Percentiles rank a stretch among this genome's conserved stretches.
Evolutionary conservation across 164 flowering plant genomes (phyloP).

Genomic region (Cinnamomum chago): DNA sequence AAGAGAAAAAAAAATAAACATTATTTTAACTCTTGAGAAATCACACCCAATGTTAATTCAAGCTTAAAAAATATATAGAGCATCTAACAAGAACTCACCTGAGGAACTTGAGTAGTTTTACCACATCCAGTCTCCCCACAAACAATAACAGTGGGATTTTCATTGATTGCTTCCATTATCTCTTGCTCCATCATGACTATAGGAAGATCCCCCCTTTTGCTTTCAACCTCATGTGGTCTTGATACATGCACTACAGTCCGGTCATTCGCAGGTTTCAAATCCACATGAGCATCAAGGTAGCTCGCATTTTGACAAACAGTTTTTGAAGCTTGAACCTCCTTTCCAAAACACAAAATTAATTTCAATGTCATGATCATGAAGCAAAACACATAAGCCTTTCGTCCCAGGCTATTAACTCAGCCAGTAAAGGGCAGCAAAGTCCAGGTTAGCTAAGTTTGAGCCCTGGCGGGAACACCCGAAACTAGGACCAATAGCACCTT

Average conservation of each 20-base stretch:
- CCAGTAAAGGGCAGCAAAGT: too few species aligned
- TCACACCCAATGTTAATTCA: neutral
- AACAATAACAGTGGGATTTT: conserved; percentile 56
- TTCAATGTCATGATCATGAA: neutral
- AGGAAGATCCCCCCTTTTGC: conserved; percentile 70
- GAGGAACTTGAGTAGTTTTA: conserved; percentile 95
- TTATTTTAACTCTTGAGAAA: neutral
- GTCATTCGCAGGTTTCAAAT: conserved; percentile 17
- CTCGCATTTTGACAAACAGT: conserved; percentile 5
- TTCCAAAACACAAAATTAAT: conserved; percentile 8
- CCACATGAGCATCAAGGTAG: conserved; percentile 10
- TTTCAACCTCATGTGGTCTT: conserved; percentile 72
- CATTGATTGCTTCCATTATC: conserved; percentile 94
- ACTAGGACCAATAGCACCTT: too few species aligned
- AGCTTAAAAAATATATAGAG: neutral
- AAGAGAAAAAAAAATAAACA: conserved; percentile 3
- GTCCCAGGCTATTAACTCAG: neutral
- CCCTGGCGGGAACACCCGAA: too few species aligned
- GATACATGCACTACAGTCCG: conserved; percentile 68
- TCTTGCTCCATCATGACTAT: conserved; percentile 98
- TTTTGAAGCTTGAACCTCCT: conserved; percentile 29
- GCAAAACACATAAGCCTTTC: neutral
- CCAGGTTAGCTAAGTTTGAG: too few species aligned
- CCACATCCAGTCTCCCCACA: conserved; percentile 99
- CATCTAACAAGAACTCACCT: conserved; percentile 34